Base-by-base conservation (phyloP, 164 flowering plant species). In the Aristolochia californica region DNA sequence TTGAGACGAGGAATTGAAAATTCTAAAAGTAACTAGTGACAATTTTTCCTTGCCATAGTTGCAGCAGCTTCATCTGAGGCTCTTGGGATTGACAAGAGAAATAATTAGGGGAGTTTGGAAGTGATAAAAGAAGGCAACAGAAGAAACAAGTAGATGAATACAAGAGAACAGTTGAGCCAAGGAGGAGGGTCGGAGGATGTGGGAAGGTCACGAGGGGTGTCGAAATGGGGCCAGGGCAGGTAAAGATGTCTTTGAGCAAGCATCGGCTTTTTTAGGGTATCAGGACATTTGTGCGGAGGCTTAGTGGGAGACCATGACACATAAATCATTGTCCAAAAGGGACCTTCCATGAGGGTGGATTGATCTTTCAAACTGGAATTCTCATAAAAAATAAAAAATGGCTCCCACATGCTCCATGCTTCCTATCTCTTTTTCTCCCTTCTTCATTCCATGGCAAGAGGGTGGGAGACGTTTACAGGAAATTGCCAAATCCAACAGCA, bases 251-350 rank as follows among this genome's bases (percentile, higher is more conserved):
- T 4, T 25, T 51, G 45, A 27, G 56, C 48, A 52, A 45, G 28
- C 58, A 24, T 24, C 5, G 21, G 28, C 64, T 62, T 62, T 53
- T n/a, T 61, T 23, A 26, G 25, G 13, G 38, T n/a, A 7, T n/a
- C 52, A 18, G 52, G 52, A 26, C 24, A 45, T 18, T n/a, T 15
- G 23, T 18, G 14, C 3, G 22, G 48, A 9, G 43, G 44, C 52
- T 51, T 59, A 56, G 67, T 70, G 74, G 67, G 67, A 56, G 62
- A 63, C 70, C 65, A 59, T 66, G 49, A 62, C 63, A 62, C 48
- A 56, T 25, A 63, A 63, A 66, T 59, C 61, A 56, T 59, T 62
- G 62, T 56, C 64, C 54, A 52, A 57, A 70, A 59, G 61, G n/a
- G 44, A 53, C 58, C 51, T 40, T 55, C 66, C 16, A 50, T 14